Base-by-base conservation (phyloP, 495 filamentous ascomycete species). In the Xylaria bambusicola region DNA sequence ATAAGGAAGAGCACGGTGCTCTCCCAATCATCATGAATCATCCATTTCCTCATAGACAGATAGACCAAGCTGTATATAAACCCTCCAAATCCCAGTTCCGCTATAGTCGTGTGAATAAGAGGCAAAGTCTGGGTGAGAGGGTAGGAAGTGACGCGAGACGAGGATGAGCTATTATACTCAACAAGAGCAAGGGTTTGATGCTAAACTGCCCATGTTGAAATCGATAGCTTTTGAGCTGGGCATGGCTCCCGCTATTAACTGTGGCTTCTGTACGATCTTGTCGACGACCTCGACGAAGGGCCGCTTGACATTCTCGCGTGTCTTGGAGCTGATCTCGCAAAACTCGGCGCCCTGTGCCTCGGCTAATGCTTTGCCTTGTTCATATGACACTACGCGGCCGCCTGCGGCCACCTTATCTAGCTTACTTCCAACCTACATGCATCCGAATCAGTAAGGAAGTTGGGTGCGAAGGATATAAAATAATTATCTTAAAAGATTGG, bases 301-400 rank as follows among this genome's bases (percentile, higher is more conserved):
- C 63, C 71, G 71, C 40, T 73, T 63, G 15, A 85, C 74, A 62
- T 82, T 81, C 65, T 82, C 77, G 33, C 80, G 65, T 31, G 80
- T 82, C 72, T 82, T 84, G 24, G 77, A 70, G 58, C 80, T 83
- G 48, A 76, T 79, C 66, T 86, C 83, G 66, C 81, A 83, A 68
- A 84, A 85, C 6, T 63, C 62, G 9, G 65, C 68, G 1, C 77
- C 79, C 58, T 80, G 78, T 2, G 71, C 67, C 49, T 77, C 72
- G 18, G 82, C 82, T 49, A 84, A 68, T 5, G 75, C 74, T 41
- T 71, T 69, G 40, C 82, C 83, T 60, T 86, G 79, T 20, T 81
- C 81, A 23, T 61, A 56, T 21, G 75, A 75, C 0, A 84, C 81
- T n/a, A 76, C 77, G 24, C 81, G 72, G 27, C 70, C 70, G 38